Evolutionary conservation across 306 rosid species (phyloP).

Genomic region (Castanea mollissima): DNA sequence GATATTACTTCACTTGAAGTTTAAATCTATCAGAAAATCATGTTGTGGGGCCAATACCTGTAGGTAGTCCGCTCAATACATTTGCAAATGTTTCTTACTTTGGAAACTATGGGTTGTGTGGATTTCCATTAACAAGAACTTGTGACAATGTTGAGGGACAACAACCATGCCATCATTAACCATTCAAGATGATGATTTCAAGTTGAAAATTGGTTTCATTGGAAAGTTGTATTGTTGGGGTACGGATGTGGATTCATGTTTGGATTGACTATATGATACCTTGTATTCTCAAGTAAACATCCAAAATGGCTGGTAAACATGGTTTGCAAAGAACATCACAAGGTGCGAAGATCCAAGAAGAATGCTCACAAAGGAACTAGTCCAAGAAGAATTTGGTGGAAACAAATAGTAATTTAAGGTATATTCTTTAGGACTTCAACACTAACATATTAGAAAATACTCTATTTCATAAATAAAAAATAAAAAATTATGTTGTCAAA

Average conservation of each 20-base stretch:
- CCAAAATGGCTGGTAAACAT: too few species aligned
- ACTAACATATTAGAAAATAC: too few species aligned
- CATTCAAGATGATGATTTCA: background rate
- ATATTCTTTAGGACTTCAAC: too few species aligned
- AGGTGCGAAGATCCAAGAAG: too few species aligned
- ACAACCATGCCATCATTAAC: background rate
- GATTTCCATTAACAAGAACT: background rate
- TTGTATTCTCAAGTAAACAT: background rate
- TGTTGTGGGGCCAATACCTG: background rate
- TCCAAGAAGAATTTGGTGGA: too few species aligned
- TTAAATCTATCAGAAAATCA: background rate
- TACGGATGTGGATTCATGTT: background rate
- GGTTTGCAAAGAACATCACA: too few species aligned
- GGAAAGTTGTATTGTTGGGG: background rate
- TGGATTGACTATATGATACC: background rate
- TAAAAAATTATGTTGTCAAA: too few species aligned
- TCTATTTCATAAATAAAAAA: too few species aligned
- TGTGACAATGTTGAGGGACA: background rate
- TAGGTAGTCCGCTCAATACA: background rate
- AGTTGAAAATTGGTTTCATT: background rate
- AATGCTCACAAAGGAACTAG: too few species aligned
- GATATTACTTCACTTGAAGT: background rate
- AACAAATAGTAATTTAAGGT: too few species aligned
- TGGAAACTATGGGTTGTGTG: conserved; percentile 2
- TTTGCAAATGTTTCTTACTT: background rate